A percentile compares a stretch with the other conserved stretches of the same genome.
Conservation (phyloP, 208 protist species). For the Trypanosoma mega region DNA sequence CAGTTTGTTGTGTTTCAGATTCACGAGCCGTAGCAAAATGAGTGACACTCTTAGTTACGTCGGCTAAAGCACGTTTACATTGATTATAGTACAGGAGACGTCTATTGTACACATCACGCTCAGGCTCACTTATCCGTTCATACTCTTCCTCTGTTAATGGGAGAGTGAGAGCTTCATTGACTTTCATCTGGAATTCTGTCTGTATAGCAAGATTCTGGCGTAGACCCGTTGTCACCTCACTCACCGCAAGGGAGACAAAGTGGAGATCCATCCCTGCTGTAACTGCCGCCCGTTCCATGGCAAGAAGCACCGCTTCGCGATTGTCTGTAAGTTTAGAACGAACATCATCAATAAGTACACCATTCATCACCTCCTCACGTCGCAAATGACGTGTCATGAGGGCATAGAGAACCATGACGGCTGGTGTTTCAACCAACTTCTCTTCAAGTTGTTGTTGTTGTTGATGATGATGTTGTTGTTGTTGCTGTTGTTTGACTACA, state of each 20-base stretch:
- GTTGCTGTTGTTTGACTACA: neutral
- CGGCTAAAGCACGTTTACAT: constrained; percentile 58
- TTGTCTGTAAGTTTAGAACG: constrained; percentile 53
- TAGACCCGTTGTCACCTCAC: constrained; percentile 56
- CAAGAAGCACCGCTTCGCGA: constrained; percentile 41
- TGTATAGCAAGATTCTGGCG: constrained; percentile 40
- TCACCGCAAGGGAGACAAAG: constrained; percentile 64
- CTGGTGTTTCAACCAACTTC: constrained; percentile 7
- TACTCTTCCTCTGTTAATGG: constrained; percentile 74
- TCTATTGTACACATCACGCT: constrained; percentile 68
- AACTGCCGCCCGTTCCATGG: constrained; percentile 40
- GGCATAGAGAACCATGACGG: constrained; percentile 24
- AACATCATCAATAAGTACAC: constrained; percentile 79
- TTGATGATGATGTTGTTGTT: neutral
- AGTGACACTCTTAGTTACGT: constrained; percentile 28
- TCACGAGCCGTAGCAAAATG: constrained; percentile 26
- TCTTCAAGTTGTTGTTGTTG: neutral
- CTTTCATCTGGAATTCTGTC: constrained; percentile 29
- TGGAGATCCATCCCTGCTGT: constrained; percentile 34
- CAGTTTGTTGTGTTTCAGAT: constrained; percentile 20
- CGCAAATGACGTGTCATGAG: constrained; percentile 20
- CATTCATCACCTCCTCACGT: neutral
- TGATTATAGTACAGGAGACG: constrained; percentile 80
- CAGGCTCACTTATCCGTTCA: constrained; percentile 44
- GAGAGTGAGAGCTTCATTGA: constrained; percentile 38